Evolutionary conservation across 495 filamentous ascomycete genomes (phyloP), one percentile per base, ranked within the genome.

Genomic region (Venustampulla echinocandica): DNA sequence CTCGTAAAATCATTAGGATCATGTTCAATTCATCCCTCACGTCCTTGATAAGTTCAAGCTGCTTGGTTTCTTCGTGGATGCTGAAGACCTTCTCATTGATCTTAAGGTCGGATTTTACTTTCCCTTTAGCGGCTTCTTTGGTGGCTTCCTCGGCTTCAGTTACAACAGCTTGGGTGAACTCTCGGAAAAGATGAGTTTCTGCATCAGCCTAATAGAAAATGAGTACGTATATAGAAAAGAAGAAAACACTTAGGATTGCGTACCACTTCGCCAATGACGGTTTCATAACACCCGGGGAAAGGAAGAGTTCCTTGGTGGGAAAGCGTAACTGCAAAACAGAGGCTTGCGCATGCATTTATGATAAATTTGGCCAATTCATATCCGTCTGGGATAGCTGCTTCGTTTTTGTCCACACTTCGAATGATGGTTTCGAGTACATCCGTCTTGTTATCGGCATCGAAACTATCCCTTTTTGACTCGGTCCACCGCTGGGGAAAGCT

Each of bases 1-100:
- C 45, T 17, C 41, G 11, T 34, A 47, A 47, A n/a, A 47, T 36
- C 37, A 36, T 36, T 28, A 40, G 19, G 5, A 47, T 34, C 45
- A 47, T 47, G 4, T 36, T n/a, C 11, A 47, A 36, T 40, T 47
- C 45, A 33, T 47, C 45, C 25, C 41, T 47, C 9, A 47, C 41
- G 27, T 47, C 45, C 18, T 47, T 34, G 10, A 47, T 47, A 33
- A 40, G 39, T 11, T 36, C 35, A 21, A 47, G 45, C 33, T 40
- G 17, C 13, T 47, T 34, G 11, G 45, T 47, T 21, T 47, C 35
- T 14, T 47, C 3, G 2, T 34, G 39, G 13, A 47, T 36, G 24
- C 23, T 47, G 45, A 47, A 47, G 34, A 47, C 41, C 4, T 30
- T 33, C 33, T 47, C 45, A 21, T 30, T 37, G 24, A 47, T 47